Evolutionary conservation across 2,329 filamentous ascomycete genomes (phyloP), one percentile per base, ranked within the genome.

Genomic region (Peltaster fructicola): DNA sequence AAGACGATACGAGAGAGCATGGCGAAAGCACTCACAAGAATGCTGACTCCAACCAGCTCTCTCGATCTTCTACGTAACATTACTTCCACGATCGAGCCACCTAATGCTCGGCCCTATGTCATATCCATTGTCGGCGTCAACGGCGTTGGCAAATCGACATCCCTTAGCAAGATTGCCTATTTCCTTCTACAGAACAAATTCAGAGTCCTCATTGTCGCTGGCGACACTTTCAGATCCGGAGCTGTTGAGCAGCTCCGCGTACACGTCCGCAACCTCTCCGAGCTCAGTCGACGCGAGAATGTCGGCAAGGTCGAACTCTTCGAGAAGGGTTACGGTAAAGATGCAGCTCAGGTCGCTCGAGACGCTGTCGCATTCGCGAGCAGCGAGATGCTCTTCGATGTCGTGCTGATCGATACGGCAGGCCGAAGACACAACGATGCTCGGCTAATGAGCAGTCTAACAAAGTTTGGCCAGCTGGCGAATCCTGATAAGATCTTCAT

Each of bases 81-180:
- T 39, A 73, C 85, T 45, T 66, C 73, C 21, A 68, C 76, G 15
- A 69, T 90, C 33, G 74, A 71, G 5, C 61, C 38, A 1, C 41
- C 51, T 8, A 40, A 68, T 7, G 73, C 79, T 1, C 74, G 88
- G 4, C 88, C 88, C 20, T 98, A 95, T 48, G 85, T 95, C 43
- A 90, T 98, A 48, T 93, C 82, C 29, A 92, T 98, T 33, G 88
- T 98, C 20, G 88, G 88, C 33, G 88, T 98, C 47, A 98, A 98
- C 50, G 88, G 88, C 26, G 88, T 98, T 17, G 88, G 88, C 45
- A 98, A 98, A 57, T 93, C 84, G 9, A 98, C 88, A 25, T 95
- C 93, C 48, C 63, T 98, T 17, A 85, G 80, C 51, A 98, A 98
- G 54, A 92, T 98, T 38, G 91, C 84, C 52, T 98, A 88, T 56